A percentile compares a stretch with the other conserved stretches of the same genome.
Evolutionary conservation across 73 alveolate genomes (phyloP).

Genomic region (Symbiodinium pilosum): DNA sequence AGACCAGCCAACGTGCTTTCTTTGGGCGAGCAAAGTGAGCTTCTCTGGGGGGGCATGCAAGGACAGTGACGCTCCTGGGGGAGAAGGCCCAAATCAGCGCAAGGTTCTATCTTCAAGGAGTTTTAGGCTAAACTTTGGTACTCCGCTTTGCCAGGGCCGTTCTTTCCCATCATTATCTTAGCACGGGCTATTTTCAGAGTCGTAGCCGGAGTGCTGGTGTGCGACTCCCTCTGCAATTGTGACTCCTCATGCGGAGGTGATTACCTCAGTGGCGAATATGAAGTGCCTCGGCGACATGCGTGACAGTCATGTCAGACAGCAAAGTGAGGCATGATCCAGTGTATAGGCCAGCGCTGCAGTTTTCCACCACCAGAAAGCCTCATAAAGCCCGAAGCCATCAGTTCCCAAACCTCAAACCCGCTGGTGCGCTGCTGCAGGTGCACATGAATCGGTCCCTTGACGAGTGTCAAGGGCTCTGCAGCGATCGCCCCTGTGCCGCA

Average conservation of each 20-base stretch:
- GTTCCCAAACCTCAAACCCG: background rate
- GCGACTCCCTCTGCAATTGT: no score
- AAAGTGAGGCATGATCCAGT: no score
- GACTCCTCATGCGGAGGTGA: background rate
- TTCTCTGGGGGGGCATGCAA: background rate
- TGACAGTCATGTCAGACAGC: no score
- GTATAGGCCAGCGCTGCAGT: no score
- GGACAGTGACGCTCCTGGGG: background rate
- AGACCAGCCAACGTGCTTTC: background rate
- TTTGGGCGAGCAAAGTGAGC: background rate
- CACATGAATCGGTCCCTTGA: background rate
- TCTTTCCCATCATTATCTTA: no score
- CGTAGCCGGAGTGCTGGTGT: no score
- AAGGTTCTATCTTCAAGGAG: no score
- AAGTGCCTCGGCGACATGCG: background rate
- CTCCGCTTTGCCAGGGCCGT: no score
- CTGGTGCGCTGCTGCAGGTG: constrained; percentile 1
- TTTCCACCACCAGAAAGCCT: no score
- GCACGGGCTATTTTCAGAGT: no score
- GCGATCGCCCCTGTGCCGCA: background rate
- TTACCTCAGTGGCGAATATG: background rate
- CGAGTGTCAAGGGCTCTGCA: background rate
- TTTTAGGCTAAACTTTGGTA: no score
- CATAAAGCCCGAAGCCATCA: background rate
- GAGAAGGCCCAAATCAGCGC: background rate